Conservation (phyloP, 352 stramenopile genomes). For the Phytophthora podocarpi region DNA sequence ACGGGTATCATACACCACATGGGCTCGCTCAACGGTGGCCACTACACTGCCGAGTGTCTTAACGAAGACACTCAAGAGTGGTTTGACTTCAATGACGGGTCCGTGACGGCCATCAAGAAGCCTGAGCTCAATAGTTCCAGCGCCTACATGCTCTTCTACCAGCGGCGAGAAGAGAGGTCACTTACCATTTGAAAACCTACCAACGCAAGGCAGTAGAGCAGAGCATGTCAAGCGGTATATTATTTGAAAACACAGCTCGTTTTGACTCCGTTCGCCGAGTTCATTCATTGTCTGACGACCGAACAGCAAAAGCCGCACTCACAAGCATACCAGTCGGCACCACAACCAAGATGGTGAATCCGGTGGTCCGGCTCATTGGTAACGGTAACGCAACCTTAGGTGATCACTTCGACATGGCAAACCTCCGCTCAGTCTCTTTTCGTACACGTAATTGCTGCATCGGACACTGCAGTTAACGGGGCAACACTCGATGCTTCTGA, state of each 20-base stretch:
- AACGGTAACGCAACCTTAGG: too few relatives aligned
- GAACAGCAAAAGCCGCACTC: constrained; percentile 28
- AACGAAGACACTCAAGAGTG: constrained; percentile 74
- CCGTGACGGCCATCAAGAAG: constrained; percentile 70
- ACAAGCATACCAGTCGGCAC: too few relatives aligned
- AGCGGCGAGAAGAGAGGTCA: constrained; percentile 58
- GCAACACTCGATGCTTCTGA: too few relatives aligned
- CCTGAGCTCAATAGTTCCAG: constrained; percentile 63
- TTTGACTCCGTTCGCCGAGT: constrained; percentile 2
- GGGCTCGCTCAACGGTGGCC: constrained; percentile 73
- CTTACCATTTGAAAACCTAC: constrained; percentile 55
- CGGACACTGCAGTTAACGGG: too few relatives aligned
- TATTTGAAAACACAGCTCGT: constrained; percentile 8
- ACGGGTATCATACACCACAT: constrained; percentile 82
- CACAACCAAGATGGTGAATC: constrained; percentile 11
- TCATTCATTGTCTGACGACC: too few relatives aligned
- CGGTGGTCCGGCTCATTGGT: constrained; percentile 18
- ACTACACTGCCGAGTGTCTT: constrained; percentile 86
- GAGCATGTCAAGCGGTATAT: constrained; percentile 8
- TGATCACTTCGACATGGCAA: neutral
- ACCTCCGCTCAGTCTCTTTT: neutral
- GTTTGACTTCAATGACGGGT: constrained; percentile 84
- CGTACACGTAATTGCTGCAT: neutral
- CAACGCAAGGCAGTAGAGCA: neutral
- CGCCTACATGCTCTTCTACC: constrained; percentile 86